These are phyloP conservation scores for Boletellus sp. DNA, from an alignment of 768 basidiomycete genomes.

Conservation along the genomic window DNA sequence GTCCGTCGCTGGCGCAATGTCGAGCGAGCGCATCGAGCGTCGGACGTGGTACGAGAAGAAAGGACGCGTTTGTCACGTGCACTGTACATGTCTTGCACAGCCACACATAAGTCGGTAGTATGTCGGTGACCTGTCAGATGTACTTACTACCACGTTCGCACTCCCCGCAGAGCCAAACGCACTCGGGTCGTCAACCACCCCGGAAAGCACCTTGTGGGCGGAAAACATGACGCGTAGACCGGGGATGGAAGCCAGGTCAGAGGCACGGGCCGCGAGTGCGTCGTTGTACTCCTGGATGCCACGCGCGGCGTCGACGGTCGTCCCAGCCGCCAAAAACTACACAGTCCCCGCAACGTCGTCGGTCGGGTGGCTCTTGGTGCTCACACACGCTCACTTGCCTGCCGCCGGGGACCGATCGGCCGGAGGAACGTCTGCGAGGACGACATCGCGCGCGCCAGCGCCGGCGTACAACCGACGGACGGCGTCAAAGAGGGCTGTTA, in stretches of 20 bases:
- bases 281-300: slow-evolving; percentile 8
- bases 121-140: no score
- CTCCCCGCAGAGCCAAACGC: no score
- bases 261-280: neutral
- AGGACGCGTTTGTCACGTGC: slow-evolving; percentile 9
- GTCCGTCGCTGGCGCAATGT: slow-evolving; percentile 17
- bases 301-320: neutral
- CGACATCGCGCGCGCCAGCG: slow-evolving; percentile 6
- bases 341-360: neutral
- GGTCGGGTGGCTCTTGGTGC: neutral
- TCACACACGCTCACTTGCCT: neutral
- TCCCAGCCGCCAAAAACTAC: neutral
- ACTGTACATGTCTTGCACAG: slow-evolving; percentile 3
- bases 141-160: no score
- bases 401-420: slow-evolving; percentile 8
- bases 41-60: neutral
- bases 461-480: neutral
- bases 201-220: no score
- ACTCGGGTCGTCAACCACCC: no score
- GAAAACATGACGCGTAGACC: no score
- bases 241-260: neutral
- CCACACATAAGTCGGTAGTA: slow-evolving; percentile 1
- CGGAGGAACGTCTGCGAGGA: slow-evolving; percentile 15
- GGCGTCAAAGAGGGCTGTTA: slow-evolving; percentile 4
- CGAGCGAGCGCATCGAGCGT: slow-evolving; percentile 20